These are phyloP conservation scores for Pythium rishiriense DNA, from an alignment of 352 stramenopile species.

Conservation along the genomic window DNA sequence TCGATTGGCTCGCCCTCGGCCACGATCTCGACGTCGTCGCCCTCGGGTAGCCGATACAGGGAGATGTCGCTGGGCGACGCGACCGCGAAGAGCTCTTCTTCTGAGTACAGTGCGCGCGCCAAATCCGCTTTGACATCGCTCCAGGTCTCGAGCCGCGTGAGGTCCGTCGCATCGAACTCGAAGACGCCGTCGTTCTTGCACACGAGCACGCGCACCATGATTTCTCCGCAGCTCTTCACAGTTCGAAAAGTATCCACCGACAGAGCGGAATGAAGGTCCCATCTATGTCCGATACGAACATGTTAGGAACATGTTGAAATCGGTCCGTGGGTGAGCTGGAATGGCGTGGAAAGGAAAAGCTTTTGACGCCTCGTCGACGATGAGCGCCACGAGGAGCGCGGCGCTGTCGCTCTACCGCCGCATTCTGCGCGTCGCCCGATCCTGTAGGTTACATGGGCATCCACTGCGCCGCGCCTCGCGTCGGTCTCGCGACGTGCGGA, in stretches of 20 bases:
- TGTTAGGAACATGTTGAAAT: not conserved
- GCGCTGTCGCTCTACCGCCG: constrained; percentile 61
- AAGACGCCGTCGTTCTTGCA: constrained; percentile 84
- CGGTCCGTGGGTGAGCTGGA: not conserved
- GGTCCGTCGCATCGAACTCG: constrained; percentile 57
- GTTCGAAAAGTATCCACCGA: constrained; percentile 14
- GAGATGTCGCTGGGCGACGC: constrained; percentile 53
- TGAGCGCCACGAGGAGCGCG: constrained; percentile 23
- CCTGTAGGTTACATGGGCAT: constrained; percentile 45
- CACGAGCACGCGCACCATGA: constrained; percentile 59
- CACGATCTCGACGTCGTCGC: constrained; percentile 40
- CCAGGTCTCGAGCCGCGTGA: constrained; percentile 31
- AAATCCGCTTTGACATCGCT: constrained; percentile 60
- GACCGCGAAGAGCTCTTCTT: constrained; percentile 73
- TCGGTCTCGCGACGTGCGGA: too few species aligned
- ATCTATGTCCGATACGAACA: not conserved
- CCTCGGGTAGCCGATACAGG: constrained; percentile 56
- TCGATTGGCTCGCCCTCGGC: constrained; percentile 19
- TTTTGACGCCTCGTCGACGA: not conserved
- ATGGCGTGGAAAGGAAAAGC: constrained; percentile 13
- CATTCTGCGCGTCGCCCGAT: constrained; percentile 67
- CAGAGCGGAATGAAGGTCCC: constrained; percentile 7
- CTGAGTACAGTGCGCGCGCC: constrained; percentile 60
- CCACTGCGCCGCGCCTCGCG: too few species aligned
- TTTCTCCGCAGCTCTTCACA: constrained; percentile 5